A percentile compares a stretch with the other conserved stretches of the same genome.
Evolutionary conservation across 2,329 filamentous ascomycete genomes (phyloP).

Genomic region (Amauroascus niger): DNA sequence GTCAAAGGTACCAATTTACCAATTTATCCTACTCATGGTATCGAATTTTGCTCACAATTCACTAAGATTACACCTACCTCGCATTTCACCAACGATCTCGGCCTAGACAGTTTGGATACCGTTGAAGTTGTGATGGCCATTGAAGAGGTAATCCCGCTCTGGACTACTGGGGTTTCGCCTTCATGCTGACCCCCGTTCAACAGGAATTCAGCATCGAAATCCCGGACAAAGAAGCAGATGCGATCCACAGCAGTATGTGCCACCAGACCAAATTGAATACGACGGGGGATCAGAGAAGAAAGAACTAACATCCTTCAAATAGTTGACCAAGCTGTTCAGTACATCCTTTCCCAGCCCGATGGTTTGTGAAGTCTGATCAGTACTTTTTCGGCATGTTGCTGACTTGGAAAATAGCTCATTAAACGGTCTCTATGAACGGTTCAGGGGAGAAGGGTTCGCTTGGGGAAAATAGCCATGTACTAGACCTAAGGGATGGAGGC

Average conservation of each 20-base stretch:
- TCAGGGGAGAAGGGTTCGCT: not conserved
- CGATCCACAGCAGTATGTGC: slow-evolving; percentile 79
- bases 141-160: slow-evolving; percentile 63
- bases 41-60: slow-evolving; percentile 17
- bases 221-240: slow-evolving; percentile 91
- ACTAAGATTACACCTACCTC: slow-evolving; percentile 66
- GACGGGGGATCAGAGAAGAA: not conserved
- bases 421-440: not conserved
- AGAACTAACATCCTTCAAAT: slow-evolving; percentile 13
- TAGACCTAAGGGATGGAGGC: slow-evolving; percentile 6
- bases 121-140: slow-evolving; percentile 99
- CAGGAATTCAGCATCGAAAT: slow-evolving; percentile 89
- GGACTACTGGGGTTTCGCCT: slow-evolving; percentile 10
- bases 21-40: not conserved
- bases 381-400: slow-evolving; percentile 22
- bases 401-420: slow-evolving; percentile 19
- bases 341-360: slow-evolving; percentile 87
- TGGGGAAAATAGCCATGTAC: slow-evolving; percentile 1
- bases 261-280: not conserved
- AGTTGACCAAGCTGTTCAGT: slow-evolving; percentile 93
- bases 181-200: slow-evolving; percentile 16
- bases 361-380: slow-evolving; percentile 49
- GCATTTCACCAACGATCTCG: slow-evolving; percentile 96
- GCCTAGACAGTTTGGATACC: slow-evolving; percentile 92
- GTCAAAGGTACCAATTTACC: slow-evolving; percentile 46